phyloP scores from a whole-genome alignment of 495 filamentous ascomycete species.

The Astrothelium macrocarpum region DNA sequence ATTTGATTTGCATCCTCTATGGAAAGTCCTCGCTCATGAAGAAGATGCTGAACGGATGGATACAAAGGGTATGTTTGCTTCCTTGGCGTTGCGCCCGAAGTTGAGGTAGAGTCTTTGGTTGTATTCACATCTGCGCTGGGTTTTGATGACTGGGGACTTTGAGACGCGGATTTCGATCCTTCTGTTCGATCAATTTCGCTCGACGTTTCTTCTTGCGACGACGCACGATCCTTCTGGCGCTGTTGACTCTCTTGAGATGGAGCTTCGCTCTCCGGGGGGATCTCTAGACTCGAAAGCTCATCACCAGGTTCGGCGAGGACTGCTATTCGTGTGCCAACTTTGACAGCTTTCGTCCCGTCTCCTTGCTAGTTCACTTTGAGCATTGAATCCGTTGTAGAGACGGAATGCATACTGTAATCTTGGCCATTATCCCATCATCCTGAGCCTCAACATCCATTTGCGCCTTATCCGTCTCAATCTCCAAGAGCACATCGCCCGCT shows the following conservation, averaged over 20 bases:
- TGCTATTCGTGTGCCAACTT: slow-evolving; percentile 65
- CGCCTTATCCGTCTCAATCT: slow-evolving; percentile 84
- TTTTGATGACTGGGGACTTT: slow-evolving; percentile 25
- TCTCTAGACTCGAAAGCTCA: slow-evolving; percentile 56
- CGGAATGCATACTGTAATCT: slow-evolving; percentile 48
- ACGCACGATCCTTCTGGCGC: slow-evolving; percentile 30
- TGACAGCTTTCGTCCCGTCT: slow-evolving; percentile 58
- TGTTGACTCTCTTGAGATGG: slow-evolving; percentile 22
- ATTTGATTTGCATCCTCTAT: slow-evolving; percentile 67
- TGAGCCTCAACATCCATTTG: slow-evolving; percentile 87
- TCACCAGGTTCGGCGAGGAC: slow-evolving; percentile 68
- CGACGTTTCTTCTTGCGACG: slow-evolving; percentile 24
- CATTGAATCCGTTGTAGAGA: neutral
- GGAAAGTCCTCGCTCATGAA: slow-evolving; percentile 65
- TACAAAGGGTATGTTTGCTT: slow-evolving; percentile 61
- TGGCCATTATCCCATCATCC: slow-evolving; percentile 69
- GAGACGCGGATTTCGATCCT: slow-evolving; percentile 25
- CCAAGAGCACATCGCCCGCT: slow-evolving; percentile 70
- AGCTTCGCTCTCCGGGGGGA: slow-evolving; percentile 48
- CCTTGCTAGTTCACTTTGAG: slow-evolving; percentile 33
- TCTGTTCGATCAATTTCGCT: slow-evolving; percentile 19
- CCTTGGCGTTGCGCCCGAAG: slow-evolving; percentile 35
- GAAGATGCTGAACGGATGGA: slow-evolving; percentile 73
- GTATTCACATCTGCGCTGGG: slow-evolving; percentile 24
- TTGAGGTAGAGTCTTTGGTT: neutral